These are phyloP conservation scores for Puccinia horiana DNA, from an alignment of 1,284 basidiomycete genomes.

Conservation along the genomic window DNA sequence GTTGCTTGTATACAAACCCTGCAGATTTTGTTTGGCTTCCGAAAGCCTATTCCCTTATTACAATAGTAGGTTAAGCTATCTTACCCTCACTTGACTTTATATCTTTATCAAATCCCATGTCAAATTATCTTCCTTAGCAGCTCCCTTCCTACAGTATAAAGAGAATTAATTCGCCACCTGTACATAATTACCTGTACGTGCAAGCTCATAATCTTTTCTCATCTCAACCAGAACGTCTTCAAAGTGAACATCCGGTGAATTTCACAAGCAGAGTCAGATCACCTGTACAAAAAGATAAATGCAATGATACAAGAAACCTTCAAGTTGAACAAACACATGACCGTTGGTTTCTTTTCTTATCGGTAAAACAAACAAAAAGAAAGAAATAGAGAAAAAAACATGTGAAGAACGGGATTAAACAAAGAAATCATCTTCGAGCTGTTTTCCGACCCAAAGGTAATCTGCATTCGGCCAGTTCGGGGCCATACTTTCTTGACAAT, in stretches of 20 bases:
- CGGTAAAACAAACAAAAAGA: not conserved
- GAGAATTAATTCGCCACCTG: too few relatives aligned
- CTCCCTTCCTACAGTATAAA: too few relatives aligned
- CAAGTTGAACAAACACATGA: slow-evolving; percentile 8
- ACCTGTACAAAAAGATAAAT: not conserved
- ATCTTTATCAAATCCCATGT: too few relatives aligned
- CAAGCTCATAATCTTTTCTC: too few relatives aligned
- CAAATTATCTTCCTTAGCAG: too few relatives aligned
- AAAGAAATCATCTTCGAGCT: not conserved
- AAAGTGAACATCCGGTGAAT: too few relatives aligned
- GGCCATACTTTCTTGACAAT: slow-evolving; percentile 31
- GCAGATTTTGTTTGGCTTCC: too few relatives aligned
- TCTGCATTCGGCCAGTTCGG: slow-evolving; percentile 47
- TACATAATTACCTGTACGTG: too few relatives aligned
- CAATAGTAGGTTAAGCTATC: too few relatives aligned
- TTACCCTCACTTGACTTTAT: too few relatives aligned
- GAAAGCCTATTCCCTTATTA: too few relatives aligned
- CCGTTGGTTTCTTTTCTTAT: not conserved
- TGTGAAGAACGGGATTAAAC: not conserved
- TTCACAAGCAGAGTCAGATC: not conserved
- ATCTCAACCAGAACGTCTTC: not conserved
- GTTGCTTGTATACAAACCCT: too few relatives aligned
- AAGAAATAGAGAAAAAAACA: not conserved
- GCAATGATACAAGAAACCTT: slow-evolving; percentile 27
- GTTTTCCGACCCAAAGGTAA: slow-evolving; percentile 34